phyloP scores from a whole-genome alignment of 352 stramenopile species.

The Blastocystis sp. region DNA sequence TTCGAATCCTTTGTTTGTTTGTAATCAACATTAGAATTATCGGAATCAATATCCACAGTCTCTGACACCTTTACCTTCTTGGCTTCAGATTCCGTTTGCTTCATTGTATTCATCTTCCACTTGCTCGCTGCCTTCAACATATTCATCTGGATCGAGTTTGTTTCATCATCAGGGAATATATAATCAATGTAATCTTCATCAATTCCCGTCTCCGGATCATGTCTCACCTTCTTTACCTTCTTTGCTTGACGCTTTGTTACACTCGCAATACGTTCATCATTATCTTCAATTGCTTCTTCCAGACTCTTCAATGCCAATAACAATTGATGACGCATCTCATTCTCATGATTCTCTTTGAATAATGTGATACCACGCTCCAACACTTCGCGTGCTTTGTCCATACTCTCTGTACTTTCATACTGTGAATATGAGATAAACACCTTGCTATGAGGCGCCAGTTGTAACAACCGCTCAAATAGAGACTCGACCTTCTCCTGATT shows the following conservation, averaged over 20 bases:
- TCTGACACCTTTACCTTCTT: constrained; percentile 53
- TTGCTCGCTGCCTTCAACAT: constrained; percentile 90
- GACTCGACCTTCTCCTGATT: constrained; percentile 73
- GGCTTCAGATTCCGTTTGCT: constrained; percentile 64
- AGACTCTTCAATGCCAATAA: constrained; percentile 51
- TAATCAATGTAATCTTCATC: constrained; percentile 98
- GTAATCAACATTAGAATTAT: constrained; percentile 16
- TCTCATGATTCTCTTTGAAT: constrained; percentile 70
- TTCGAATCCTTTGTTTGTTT: not conserved
- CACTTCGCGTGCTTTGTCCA: constrained; percentile 50
- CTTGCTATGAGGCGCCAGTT: constrained; percentile 93
- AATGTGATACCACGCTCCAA: constrained; percentile 65
- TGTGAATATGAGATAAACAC: constrained; percentile 84
- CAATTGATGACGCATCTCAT: constrained; percentile 65
- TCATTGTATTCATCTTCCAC: constrained; percentile 78
- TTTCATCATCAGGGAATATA: constrained; percentile 93
- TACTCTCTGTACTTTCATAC: constrained; percentile 73
- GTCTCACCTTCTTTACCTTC: constrained; percentile 88
- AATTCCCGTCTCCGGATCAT: constrained; percentile 79
- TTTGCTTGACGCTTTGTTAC: constrained; percentile 84
- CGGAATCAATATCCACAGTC: constrained; percentile 64
- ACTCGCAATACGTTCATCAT: constrained; percentile 84
- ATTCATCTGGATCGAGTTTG: constrained; percentile 86
- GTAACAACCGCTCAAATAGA: constrained; percentile 88
- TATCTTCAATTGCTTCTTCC: constrained; percentile 72